phyloP scores from a whole-genome alignment of 164 flowering plant species.

The Annona cherimola region DNA sequence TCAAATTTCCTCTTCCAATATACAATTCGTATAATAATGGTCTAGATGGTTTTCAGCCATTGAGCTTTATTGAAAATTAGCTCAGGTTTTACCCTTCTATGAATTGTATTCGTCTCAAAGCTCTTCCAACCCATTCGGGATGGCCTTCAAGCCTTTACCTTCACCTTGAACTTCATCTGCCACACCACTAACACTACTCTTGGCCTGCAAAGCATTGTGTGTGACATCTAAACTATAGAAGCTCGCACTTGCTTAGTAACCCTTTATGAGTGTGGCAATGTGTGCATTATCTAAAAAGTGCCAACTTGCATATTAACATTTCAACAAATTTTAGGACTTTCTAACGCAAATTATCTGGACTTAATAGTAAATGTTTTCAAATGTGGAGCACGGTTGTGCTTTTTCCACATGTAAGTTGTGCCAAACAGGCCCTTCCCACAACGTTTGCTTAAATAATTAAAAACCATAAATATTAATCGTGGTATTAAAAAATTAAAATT shows the following conservation, averaged over 20 bases:
- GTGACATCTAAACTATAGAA: neutral
- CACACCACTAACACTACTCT: constrained; percentile 32
- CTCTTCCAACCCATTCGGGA: constrained; percentile 84
- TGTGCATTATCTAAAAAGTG: too few relatives aligned
- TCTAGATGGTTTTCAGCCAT: constrained; percentile 35
- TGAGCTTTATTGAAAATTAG: constrained; percentile 83
- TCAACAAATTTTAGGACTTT: too few relatives aligned
- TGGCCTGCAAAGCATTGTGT: constrained; percentile 39
- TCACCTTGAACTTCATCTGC: constrained; percentile 42
- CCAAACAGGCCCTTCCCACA: too few relatives aligned
- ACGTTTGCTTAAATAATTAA: too few relatives aligned
- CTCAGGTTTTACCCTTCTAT: constrained; percentile 81
- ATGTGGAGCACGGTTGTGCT: too few relatives aligned
- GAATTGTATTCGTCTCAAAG: constrained; percentile 97
- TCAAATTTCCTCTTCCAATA: constrained; percentile 21
- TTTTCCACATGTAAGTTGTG: too few relatives aligned
- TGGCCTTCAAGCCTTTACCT: constrained; percentile 83
- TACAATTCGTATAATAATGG: constrained; percentile 32
- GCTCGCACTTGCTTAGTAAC: neutral
- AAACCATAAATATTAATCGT: too few relatives aligned
- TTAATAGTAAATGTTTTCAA: too few relatives aligned
- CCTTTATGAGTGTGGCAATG: too few relatives aligned
- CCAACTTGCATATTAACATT: too few relatives aligned
- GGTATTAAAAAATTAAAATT: too few relatives aligned
- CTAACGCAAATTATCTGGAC: too few relatives aligned